Conservation (phyloP, 2,329 filamentous ascomycete species). For the Pseudogymnoascus sp. region DNA sequence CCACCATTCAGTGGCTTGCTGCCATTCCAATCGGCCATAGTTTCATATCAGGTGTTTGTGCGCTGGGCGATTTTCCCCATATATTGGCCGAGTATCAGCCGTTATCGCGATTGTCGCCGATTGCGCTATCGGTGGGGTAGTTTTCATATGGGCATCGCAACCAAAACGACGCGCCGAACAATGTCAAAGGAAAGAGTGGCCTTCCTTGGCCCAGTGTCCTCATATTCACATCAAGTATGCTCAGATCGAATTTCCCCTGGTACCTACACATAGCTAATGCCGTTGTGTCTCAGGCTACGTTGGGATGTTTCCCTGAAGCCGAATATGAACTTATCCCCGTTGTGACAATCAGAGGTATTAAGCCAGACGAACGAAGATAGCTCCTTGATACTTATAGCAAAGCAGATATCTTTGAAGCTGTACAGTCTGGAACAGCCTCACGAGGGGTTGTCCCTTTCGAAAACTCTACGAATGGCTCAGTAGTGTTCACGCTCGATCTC, state of each 20-base stretch:
- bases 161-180: background rate
- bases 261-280: conserved; percentile 24
- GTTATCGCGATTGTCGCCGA: conserved; percentile 6
- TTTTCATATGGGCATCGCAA: conserved; percentile 8
- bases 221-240: conserved; percentile 60
- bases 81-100: background rate
- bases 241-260: conserved; percentile 16
- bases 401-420: conserved; percentile 67
- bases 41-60: background rate
- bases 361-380: conserved; percentile 11
- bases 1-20: background rate
- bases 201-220: conserved; percentile 55
- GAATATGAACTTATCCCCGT: conserved; percentile 33
- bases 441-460: conserved; percentile 89
- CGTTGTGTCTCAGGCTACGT: conserved; percentile 39
- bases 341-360: conserved; percentile 35
- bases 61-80: background rate
- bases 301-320: conserved; percentile 38
- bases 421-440: conserved; percentile 55
- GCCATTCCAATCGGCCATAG: background rate
- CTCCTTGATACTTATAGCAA: background rate
- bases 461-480: conserved; percentile 90
- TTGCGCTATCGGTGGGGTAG: conserved; percentile 9
- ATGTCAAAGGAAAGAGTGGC: conserved; percentile 32
- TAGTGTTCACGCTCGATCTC: conserved; percentile 82